These are phyloP conservation scores for Coffea eugenioides DNA, from an alignment of 257 asterid species.

Conservation along the genomic window DNA sequence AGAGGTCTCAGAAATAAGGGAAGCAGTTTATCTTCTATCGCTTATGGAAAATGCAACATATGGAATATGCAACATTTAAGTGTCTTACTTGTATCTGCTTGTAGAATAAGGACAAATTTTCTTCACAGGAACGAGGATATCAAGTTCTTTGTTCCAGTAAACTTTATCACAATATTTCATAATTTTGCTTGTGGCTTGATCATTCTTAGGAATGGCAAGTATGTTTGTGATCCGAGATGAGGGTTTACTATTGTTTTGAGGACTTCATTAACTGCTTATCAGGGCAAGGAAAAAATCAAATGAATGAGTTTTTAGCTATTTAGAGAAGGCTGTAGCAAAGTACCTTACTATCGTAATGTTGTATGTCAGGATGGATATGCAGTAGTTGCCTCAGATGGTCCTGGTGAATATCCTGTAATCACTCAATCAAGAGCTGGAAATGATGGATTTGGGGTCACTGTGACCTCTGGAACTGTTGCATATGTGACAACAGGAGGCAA, in stretches of 20 bases:
- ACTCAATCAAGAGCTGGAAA: constrained; percentile 96
- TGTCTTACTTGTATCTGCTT: neutral
- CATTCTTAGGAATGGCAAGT: neutral
- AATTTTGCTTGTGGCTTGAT: neutral
- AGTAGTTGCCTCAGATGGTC: constrained; percentile 87
- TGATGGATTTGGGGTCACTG: constrained; percentile 69
- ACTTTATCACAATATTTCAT: neutral
- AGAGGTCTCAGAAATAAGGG: neutral
- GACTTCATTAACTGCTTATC: neutral
- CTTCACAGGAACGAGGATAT: neutral
- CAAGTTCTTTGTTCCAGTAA: neutral
- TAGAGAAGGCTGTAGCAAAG: neutral
- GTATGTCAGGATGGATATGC: constrained; percentile 86
- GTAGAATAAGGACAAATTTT: neutral
- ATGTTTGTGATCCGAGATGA: neutral
- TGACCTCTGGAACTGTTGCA: constrained; percentile 79
- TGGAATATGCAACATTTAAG: too few species aligned
- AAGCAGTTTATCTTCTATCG: neutral
- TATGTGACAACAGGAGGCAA: constrained; percentile 95
- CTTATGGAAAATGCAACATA: neutral
- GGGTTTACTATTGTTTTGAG: neutral
- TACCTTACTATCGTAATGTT: neutral
- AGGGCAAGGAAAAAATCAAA: neutral
- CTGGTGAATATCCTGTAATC: constrained; percentile 82
- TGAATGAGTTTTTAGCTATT: neutral